phyloP scores from a whole-genome alignment of 2,329 filamentous ascomycete species.

The Xylariomycetidae sp. region DNA sequence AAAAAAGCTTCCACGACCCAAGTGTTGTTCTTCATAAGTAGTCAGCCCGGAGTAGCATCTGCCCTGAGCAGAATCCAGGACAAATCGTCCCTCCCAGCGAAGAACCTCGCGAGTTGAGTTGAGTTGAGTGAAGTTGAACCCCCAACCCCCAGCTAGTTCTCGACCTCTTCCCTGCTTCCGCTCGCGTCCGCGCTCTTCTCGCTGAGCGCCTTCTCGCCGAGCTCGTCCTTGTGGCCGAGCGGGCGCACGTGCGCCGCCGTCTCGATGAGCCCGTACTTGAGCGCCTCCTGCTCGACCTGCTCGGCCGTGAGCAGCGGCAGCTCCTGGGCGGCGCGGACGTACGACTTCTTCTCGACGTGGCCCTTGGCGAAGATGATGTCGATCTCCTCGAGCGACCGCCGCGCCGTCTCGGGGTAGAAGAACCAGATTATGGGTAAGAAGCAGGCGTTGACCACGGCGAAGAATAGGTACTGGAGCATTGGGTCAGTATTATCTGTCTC shows the following conservation, averaged over 20 bases:
- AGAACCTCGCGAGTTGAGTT: too few relatives aligned
- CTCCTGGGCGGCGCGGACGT: conserved; percentile 53
- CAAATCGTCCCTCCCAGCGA: too few relatives aligned
- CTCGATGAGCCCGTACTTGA: conserved; percentile 27
- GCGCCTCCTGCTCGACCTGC: conserved; percentile 48
- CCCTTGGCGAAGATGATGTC: conserved; percentile 58
- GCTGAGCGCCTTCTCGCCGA: conserved; percentile 14
- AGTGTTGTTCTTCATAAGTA: too few relatives aligned
- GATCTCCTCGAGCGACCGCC: conserved; percentile 50
- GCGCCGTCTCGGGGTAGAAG: conserved; percentile 48
- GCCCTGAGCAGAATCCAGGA: too few relatives aligned
- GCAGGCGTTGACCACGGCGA: conserved; percentile 28
- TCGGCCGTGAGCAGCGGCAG: conserved; percentile 47
- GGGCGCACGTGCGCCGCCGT: conserved; percentile 16
- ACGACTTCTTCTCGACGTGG: conserved; percentile 52
- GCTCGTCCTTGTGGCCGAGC: conserved; percentile 8
- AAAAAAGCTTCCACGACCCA: too few relatives aligned
- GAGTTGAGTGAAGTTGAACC: too few relatives aligned
- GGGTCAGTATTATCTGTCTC: too few relatives aligned
- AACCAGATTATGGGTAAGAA: conserved; percentile 40
- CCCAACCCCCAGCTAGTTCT: too few relatives aligned
- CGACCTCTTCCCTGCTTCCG: conserved; percentile 17
- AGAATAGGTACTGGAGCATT: conserved; percentile 50
- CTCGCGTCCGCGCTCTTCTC: conserved; percentile 19
- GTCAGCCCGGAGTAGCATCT: too few relatives aligned